Evolutionary conservation across 805 yeast species (phyloP).

Genomic region (Barnettozyma pratensis): DNA sequence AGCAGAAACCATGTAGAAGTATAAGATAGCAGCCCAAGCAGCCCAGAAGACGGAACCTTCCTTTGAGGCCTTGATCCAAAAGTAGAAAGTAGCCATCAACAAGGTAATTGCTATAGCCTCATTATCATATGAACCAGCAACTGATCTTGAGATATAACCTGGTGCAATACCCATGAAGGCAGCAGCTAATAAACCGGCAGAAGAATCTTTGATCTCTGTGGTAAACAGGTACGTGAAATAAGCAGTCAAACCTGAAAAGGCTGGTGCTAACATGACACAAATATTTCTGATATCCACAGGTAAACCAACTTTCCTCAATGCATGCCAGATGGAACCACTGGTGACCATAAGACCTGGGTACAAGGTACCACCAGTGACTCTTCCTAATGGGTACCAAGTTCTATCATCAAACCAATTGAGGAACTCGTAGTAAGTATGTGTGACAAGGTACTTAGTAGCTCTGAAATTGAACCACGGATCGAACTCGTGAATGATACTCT

Average conservation of each 20-base stretch:
- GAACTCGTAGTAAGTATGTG: conserved; percentile 81
- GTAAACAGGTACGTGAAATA: conserved; percentile 84
- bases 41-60: conserved; percentile 86
- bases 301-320: conserved; percentile 56
- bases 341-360: conserved; percentile 99
- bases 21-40: conserved; percentile 75
- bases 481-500: conserved; percentile 95
- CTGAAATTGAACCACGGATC: conserved; percentile 96
- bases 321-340: conserved; percentile 82
- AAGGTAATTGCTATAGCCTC: conserved; percentile 98
- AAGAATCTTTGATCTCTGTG: conserved; percentile 79
- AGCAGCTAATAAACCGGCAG: conserved; percentile 90
- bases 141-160: conserved; percentile 96
- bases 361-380: conserved; percentile 98
- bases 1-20: conserved; percentile 98
- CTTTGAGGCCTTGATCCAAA: conserved; percentile 93
- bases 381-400: conserved; percentile 98
- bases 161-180: conserved; percentile 97
- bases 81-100: conserved; percentile 89
- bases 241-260: conserved; percentile 90
- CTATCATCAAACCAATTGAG: conserved; percentile 98
- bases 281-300: conserved; percentile 94
- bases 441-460: conserved; percentile 89
- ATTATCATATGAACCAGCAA: conserved; percentile 97
- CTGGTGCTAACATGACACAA: conserved; percentile 96